phyloP scores from a whole-genome alignment of 2,329 filamentous ascomycete species.

The Hypoxylon sp. region DNA sequence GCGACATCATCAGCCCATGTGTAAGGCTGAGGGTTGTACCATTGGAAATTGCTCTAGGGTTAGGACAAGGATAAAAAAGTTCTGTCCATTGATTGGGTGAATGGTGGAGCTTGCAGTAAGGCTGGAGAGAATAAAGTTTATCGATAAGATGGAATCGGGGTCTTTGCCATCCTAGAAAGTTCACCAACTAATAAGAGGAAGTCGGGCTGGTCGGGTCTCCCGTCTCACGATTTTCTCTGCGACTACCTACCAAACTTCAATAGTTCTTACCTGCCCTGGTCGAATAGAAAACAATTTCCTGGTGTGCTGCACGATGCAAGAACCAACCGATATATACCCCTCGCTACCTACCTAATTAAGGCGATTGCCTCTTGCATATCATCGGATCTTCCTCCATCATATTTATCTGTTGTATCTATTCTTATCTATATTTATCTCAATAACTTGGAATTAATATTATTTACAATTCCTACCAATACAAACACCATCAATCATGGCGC shows the following conservation, averaged over 20 bases:
- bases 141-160: conserved; percentile 8
- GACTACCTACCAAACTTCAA: background rate
- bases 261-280: background rate
- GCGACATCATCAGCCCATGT: conserved; percentile 51
- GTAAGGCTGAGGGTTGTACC: conserved; percentile 38
- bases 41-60: conserved; percentile 17
- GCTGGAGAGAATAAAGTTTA: conserved; percentile 7
- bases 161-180: conserved; percentile 7
- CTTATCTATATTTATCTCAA: background rate
- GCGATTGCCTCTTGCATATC: background rate
- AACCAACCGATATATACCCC: background rate
- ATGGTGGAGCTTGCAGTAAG: conserved; percentile 3
- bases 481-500: conserved; percentile 65
- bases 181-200: conserved; percentile 9
- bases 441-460: background rate
- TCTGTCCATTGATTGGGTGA: conserved; percentile 1
- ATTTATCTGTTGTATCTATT: background rate
- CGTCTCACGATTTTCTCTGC: background rate
- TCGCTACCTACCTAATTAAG: background rate
- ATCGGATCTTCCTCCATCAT: background rate
- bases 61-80: background rate
- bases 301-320: background rate
- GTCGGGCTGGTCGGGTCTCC: background rate
- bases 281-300: background rate
- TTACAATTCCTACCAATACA: background rate